A percentile compares a stretch with the other conserved stretches of the same genome.
phyloP scores from a whole-genome alignment of 345 rosid genomes.

The Brassica cretica region DNA sequence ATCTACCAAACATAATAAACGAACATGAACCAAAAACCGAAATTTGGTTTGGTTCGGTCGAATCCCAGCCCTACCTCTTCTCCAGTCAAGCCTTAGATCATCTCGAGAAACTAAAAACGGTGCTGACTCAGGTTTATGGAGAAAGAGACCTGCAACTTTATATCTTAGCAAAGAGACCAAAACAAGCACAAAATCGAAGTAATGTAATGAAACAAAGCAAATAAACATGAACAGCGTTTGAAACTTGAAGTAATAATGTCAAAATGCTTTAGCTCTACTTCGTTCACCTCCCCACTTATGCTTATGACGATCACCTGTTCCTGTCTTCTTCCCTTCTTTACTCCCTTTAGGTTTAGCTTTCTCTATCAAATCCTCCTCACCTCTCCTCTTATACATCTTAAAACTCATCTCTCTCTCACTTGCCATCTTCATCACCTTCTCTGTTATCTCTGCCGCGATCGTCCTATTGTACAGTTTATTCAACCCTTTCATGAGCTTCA shows the following conservation, averaged over 20 bases:
- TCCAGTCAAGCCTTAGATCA: neutral
- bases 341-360: conserved; percentile 51
- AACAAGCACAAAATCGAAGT: neutral
- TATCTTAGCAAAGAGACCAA: neutral
- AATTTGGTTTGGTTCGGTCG: too few species aligned
- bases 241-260: neutral
- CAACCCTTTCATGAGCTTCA: conserved; percentile 85
- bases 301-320: conserved; percentile 46
- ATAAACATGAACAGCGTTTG: neutral
- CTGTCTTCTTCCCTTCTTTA: conserved; percentile 75
- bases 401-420: conserved; percentile 74
- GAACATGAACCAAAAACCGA: too few species aligned
- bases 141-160: neutral
- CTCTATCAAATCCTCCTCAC: conserved; percentile 80
- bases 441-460: conserved; percentile 89
- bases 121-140: neutral
- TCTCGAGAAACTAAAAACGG: neutral
- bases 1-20: too few species aligned
- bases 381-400: conserved; percentile 84
- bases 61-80: neutral
- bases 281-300: conserved; percentile 27
- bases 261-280: conserved; percentile 26
- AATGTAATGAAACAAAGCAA: conserved; percentile 9
- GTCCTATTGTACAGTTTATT: conserved; percentile 75
- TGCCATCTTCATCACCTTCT: conserved; percentile 93